These are phyloP conservation scores for Neurospora sp. DNA, from an alignment of 495 filamentous ascomycete species.

Conservation along the genomic window DNA sequence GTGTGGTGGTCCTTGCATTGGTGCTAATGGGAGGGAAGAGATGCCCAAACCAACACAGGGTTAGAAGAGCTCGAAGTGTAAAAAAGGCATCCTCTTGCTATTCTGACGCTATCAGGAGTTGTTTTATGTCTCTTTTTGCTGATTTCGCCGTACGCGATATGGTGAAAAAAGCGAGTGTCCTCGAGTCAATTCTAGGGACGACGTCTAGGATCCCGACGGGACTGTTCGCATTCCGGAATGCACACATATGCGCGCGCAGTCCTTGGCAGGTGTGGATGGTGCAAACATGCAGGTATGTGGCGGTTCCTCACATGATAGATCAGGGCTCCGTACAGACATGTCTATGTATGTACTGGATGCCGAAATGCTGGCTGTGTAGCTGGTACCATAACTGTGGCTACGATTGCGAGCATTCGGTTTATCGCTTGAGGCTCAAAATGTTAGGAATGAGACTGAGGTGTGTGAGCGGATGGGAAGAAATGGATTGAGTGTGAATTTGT, in stretches of 20 bases:
- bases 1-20: neutral
- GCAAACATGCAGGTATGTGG: too few species aligned
- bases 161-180: neutral
- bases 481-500: neutral
- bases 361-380: neutral
- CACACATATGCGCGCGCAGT: too few species aligned
- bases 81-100: too few species aligned
- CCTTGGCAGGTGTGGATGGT: too few species aligned
- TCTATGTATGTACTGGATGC: neutral
- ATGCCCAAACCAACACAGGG: neutral
- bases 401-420: neutral
- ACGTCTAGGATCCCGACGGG: neutral
- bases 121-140: neutral
- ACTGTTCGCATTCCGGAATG: too few species aligned
- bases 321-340: too few species aligned
- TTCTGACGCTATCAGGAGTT: neutral
- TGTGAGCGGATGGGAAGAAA: neutral
- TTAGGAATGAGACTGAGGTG: neutral
- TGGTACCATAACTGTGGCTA: neutral
- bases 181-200: neutral
- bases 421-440: neutral
- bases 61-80: too few species aligned
- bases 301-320: too few species aligned
- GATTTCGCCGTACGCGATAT: too few species aligned
- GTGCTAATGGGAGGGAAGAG: neutral